A percentile compares a stretch with the other conserved stretches of the same genome.
Conservation (phyloP, 2,329 filamentous ascomycete genomes). For the Cercospora citrullina region DNA sequence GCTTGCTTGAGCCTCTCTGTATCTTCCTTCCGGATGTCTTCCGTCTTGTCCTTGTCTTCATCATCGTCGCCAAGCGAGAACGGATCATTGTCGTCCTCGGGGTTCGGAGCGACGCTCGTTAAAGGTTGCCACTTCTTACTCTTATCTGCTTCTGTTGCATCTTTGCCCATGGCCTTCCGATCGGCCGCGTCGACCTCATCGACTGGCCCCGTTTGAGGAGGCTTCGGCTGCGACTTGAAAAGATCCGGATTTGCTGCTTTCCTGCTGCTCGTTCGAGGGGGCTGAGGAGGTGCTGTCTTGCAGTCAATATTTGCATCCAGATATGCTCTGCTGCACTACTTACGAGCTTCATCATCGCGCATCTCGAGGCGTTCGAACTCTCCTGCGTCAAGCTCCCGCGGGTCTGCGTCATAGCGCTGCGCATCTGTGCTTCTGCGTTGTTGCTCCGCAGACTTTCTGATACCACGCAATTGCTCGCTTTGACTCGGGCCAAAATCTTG, state of each 20-base stretch:
- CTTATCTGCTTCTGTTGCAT: slow-evolving; percentile 53
- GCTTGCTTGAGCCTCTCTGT: slow-evolving; percentile 53
- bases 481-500: slow-evolving; percentile 42
- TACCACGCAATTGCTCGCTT: slow-evolving; percentile 44
- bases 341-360: slow-evolving; percentile 57
- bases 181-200: slow-evolving; percentile 80
- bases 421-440: slow-evolving; percentile 74
- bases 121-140: slow-evolving; percentile 96
- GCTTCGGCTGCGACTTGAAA: slow-evolving; percentile 67
- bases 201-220: slow-evolving; percentile 60
- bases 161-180: slow-evolving; percentile 42
- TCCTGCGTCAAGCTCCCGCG: slow-evolving; percentile 83
- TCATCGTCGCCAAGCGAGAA: slow-evolving; percentile 95
- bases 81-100: slow-evolving; percentile 87
- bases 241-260: slow-evolving; percentile 74
- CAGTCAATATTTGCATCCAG: slow-evolving; percentile 27
- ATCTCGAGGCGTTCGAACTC: slow-evolving; percentile 67
- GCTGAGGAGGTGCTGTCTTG: slow-evolving; percentile 50
- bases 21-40: slow-evolving; percentile 58
- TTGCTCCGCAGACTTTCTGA: slow-evolving; percentile 36
- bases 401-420: slow-evolving; percentile 91
- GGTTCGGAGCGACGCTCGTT: slow-evolving; percentile 78
- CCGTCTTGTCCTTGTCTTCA: slow-evolving; percentile 63
- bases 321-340: slow-evolving; percentile 38
- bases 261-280: slow-evolving; percentile 57